phyloP scores from a whole-genome alignment of 2,329 filamentous ascomycete species.

The Calonectria montana region DNA sequence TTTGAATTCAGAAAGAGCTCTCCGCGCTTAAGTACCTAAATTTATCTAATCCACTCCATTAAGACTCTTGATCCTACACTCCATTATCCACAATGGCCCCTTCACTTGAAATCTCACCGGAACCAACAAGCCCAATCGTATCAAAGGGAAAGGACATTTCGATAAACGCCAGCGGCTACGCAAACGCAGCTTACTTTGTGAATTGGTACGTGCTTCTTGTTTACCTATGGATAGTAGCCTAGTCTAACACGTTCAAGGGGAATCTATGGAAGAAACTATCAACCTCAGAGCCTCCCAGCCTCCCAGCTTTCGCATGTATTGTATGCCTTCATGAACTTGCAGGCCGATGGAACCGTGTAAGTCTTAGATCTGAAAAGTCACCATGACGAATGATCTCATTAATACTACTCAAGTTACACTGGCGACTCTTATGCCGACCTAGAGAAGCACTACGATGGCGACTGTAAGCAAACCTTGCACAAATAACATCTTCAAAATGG shows the following conservation, averaged over 20 bases:
- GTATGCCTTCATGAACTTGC: slow-evolving; percentile 84
- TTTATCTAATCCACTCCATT: background rate
- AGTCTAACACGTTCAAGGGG: slow-evolving; percentile 57
- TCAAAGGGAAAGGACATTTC: background rate
- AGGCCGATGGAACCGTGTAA: slow-evolving; percentile 76
- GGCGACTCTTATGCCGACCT: slow-evolving; percentile 34
- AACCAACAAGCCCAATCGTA: background rate
- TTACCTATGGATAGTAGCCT: fast-evolving
- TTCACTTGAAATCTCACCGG: background rate
- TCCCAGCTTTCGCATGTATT: slow-evolving; percentile 80
- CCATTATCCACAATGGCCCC: background rate
- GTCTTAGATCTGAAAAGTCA: slow-evolving; percentile 27
- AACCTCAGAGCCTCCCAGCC: slow-evolving; percentile 76
- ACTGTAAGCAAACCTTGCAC: slow-evolving; percentile 21
- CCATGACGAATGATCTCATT: background rate
- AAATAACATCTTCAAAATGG: background rate
- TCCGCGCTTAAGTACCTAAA: background rate
- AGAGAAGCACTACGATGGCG: slow-evolving; percentile 31
- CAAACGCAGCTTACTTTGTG: slow-evolving; percentile 30
- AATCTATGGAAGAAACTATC: slow-evolving; percentile 80
- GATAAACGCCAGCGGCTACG: background rate
- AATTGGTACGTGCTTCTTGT: slow-evolving; percentile 23
- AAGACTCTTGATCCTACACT: background rate
- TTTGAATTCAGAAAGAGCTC: background rate
- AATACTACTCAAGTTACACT: slow-evolving; percentile 15